phyloP scores from a whole-genome alignment of 2,329 filamentous ascomycete genomes.

The Phaeoacremonium minimum region DNA sequence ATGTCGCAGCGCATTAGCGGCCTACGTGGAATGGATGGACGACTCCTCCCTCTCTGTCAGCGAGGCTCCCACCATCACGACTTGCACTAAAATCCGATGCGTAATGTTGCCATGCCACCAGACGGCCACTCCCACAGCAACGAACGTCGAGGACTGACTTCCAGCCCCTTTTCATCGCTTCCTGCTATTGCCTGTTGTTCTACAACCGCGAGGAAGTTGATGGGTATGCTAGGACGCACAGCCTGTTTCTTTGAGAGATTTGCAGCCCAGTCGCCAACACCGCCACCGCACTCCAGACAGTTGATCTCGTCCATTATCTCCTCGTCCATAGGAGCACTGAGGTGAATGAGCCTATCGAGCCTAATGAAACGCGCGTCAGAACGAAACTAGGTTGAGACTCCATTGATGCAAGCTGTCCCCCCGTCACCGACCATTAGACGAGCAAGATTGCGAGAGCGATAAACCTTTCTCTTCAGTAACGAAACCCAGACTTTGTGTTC shows the following conservation, averaged over 20 bases:
- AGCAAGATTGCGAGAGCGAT: slow-evolving; percentile 7
- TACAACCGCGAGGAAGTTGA: slow-evolving; percentile 14
- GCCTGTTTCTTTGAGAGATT: slow-evolving; percentile 26
- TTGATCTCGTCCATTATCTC: too few species aligned
- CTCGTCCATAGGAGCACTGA: too few species aligned
- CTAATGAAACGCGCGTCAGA: too few species aligned
- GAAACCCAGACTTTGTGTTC: slow-evolving; percentile 31
- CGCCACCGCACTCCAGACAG: slow-evolving; percentile 27
- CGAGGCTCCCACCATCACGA: slow-evolving; percentile 4
- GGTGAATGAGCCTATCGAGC: too few species aligned
- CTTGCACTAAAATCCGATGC: slow-evolving; percentile 22
- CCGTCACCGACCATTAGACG: slow-evolving; percentile 11
- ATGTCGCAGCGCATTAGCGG: too few species aligned
- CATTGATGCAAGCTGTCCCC: slow-evolving; percentile 17
- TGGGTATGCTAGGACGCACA: slow-evolving; percentile 25
- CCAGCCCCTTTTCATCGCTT: slow-evolving; percentile 17
- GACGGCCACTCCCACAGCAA: slow-evolving; percentile 27
- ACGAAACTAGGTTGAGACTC: too few species aligned
- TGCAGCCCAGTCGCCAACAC: slow-evolving; percentile 31
- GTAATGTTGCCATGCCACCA: slow-evolving; percentile 36
- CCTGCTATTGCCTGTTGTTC: slow-evolving; percentile 20
- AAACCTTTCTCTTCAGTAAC: slow-evolving; percentile 23
- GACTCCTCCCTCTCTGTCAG: slow-evolving; percentile 5
- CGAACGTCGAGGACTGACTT: slow-evolving; percentile 23
- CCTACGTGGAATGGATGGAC: slow-evolving; percentile 9